Base-by-base conservation (phyloP, 2,329 filamentous ascomycete species). In the Penicillium thymicola region DNA sequence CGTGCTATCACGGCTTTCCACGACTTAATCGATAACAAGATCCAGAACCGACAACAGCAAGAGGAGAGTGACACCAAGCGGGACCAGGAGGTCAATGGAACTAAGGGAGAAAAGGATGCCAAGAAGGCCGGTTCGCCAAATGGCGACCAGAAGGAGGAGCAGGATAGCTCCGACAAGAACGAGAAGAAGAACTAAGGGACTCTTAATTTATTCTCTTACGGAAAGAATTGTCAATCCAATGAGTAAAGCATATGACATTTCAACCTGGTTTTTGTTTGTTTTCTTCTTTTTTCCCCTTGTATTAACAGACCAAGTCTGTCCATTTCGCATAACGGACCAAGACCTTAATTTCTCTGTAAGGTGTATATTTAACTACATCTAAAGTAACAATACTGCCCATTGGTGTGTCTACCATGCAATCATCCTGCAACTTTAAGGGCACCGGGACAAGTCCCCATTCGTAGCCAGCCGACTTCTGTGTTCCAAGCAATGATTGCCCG, bases 1-100 rank as follows among this genome's bases (percentile, higher is more conserved):
- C 85, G 94, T 59, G 94, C 94, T 55, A 99, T 99, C 71, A 97
- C 94, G 13, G 94, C 94, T 8, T 99, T 97, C 87, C 94, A 99
- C 75, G 94, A 99, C 73, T 79, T 99, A 65, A 99, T 99, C 65
- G 94, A 99, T 81, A 99, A 99, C 82, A 99, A 99, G 84, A 97
- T 97, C 66, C 93, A 97, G 80, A 99, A 99, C 79, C 85, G 93
- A 74, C 92, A 97, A 78, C 90, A 95, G 75, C 89, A 95, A 70
- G 94, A 97, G 72, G 94, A 99, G 71, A 93, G 93, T 78, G 93
- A 97, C 67, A 84, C 81, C 44, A 85, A 88, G 69, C 90, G 90
- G 79, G 90, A 86, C 58, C 85, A 85, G 48, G 82, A 81, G 62
- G 76, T 77, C 55, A 78, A 78, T 58, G 85, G 92, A 71, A 86